Percentiles rank a stretch among this genome's conserved stretches.
These are phyloP conservation scores for Skeletonema menzelii DNA, from an alignment of 108 stramenopile species.

Conservation along the genomic window DNA sequence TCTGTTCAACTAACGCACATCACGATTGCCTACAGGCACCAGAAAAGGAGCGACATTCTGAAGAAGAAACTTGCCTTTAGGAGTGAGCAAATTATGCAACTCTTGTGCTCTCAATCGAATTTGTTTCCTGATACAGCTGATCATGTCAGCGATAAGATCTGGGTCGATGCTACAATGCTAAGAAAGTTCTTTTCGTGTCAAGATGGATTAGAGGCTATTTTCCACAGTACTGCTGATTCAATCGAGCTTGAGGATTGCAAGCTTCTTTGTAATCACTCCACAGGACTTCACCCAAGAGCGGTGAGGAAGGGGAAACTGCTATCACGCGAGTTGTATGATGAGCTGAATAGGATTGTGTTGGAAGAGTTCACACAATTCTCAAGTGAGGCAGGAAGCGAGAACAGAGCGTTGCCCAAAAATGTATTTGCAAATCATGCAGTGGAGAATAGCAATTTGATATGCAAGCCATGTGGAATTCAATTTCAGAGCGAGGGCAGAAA, in stretches of 20 bases:
- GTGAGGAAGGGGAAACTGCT: slow-evolving; percentile 68
- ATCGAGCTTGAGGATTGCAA: background rate
- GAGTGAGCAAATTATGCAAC: slow-evolving; percentile 39
- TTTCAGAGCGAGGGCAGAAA: slow-evolving; percentile 23
- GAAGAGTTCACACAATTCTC: slow-evolving; percentile 34
- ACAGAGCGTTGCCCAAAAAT: background rate
- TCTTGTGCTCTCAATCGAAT: slow-evolving; percentile 13
- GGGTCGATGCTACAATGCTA: slow-evolving; percentile 59
- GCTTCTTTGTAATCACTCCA: slow-evolving; percentile 58
- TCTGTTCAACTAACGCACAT: background rate
- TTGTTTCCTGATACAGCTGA: background rate
- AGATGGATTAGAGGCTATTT: slow-evolving; percentile 52
- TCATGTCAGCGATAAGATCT: slow-evolving; percentile 17
- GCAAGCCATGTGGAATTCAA: slow-evolving; percentile 14
- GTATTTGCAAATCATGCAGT: slow-evolving; percentile 13
- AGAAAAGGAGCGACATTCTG: slow-evolving; percentile 19
- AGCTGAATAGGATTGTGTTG: slow-evolving; percentile 32
- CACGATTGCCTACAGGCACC: background rate
- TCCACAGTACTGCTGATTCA: slow-evolving; percentile 10
- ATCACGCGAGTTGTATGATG: slow-evolving; percentile 44
- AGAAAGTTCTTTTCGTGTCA: slow-evolving; percentile 57
- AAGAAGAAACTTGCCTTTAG: slow-evolving; percentile 34
- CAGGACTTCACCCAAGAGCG: slow-evolving; percentile 48
- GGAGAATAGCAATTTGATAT: background rate
- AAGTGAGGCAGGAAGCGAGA: slow-evolving; percentile 7